Conservation (phyloP, 2,329 filamentous ascomycete species). For the Aureobasidium sp. region DNA sequence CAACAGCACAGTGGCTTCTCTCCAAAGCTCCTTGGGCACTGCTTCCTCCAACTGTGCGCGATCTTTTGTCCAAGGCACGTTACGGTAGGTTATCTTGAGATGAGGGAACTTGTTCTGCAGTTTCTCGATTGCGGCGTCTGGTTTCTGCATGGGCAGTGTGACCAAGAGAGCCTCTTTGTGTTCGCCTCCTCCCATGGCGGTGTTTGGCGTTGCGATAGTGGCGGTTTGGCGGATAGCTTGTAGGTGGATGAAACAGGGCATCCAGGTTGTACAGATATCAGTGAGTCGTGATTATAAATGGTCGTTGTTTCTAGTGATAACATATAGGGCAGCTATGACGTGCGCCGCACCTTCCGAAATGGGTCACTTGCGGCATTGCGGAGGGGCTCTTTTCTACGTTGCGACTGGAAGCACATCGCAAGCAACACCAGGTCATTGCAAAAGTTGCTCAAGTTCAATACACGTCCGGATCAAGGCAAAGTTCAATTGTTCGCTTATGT, state of each 20-base stretch:
- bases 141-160: slow-evolving; percentile 30
- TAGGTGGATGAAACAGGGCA: not conserved
- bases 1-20: slow-evolving; percentile 40
- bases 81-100: slow-evolving; percentile 39
- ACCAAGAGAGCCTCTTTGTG: slow-evolving; percentile 28
- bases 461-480: not conserved
- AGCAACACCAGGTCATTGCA: not conserved
- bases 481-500: not conserved
- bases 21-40: slow-evolving; percentile 29
- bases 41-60: slow-evolving; percentile 7
- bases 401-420: not conserved
- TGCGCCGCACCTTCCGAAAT: not conserved
- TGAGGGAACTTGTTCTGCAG: slow-evolving; percentile 39
- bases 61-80: slow-evolving; percentile 24
- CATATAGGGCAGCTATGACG: not conserved
- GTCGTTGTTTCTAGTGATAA: not conserved
- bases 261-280: not conserved
- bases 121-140: slow-evolving; percentile 31
- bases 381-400: not conserved
- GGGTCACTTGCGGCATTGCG: not conserved
- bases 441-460: not conserved
- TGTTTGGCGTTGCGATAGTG: not conserved
- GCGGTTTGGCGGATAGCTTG: not conserved
- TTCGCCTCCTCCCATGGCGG: slow-evolving; percentile 32
- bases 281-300: not conserved